phyloP scores from a whole-genome alignment of 352 stramenopile species.

The Pythium sukuiense region DNA sequence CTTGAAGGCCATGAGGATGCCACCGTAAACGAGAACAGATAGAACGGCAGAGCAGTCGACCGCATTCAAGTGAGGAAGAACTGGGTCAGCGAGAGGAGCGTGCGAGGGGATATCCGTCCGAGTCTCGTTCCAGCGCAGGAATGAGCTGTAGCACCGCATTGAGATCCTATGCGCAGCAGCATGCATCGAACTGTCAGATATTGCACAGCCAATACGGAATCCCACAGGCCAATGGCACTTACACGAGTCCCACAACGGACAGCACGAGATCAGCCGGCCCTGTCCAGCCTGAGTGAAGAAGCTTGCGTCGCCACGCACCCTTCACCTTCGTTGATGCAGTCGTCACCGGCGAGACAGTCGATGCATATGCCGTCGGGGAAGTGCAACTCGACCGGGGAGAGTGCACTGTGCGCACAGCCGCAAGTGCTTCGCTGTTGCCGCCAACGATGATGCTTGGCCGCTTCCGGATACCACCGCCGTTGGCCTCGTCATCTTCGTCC shows the following conservation, averaged over 20 bases:
- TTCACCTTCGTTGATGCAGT: not conserved
- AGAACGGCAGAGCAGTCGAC: slow-evolving; percentile 34
- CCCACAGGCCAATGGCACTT: too few relatives aligned
- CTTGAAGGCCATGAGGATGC: slow-evolving; percentile 24
- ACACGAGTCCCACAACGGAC: slow-evolving; percentile 14
- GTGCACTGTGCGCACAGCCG: slow-evolving; percentile 36
- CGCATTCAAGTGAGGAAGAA: slow-evolving; percentile 27
- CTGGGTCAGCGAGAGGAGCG: slow-evolving; percentile 30
- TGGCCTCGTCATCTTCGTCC: not conserved
- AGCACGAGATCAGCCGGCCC: slow-evolving; percentile 16
- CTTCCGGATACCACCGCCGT: slow-evolving; percentile 11
- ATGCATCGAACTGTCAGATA: not conserved
- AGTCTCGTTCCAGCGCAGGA: slow-evolving; percentile 38
- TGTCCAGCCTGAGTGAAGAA: slow-evolving; percentile 21
- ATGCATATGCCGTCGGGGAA: not conserved
- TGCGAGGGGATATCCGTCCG: slow-evolving; percentile 32
- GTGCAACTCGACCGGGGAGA: slow-evolving; percentile 28
- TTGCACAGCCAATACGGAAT: too few relatives aligned
- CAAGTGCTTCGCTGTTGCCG: slow-evolving; percentile 30
- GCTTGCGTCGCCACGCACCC: slow-evolving; percentile 25
- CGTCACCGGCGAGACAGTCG: not conserved
- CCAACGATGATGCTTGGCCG: slow-evolving; percentile 35
- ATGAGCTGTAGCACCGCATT: slow-evolving; percentile 29
- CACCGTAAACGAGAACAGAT: slow-evolving; percentile 35
- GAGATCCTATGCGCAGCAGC: slow-evolving; percentile 20